These are phyloP conservation scores for Aschersonia sp. DNA, from an alignment of 2,329 filamentous ascomycete genomes.

Conservation along the genomic window DNA sequence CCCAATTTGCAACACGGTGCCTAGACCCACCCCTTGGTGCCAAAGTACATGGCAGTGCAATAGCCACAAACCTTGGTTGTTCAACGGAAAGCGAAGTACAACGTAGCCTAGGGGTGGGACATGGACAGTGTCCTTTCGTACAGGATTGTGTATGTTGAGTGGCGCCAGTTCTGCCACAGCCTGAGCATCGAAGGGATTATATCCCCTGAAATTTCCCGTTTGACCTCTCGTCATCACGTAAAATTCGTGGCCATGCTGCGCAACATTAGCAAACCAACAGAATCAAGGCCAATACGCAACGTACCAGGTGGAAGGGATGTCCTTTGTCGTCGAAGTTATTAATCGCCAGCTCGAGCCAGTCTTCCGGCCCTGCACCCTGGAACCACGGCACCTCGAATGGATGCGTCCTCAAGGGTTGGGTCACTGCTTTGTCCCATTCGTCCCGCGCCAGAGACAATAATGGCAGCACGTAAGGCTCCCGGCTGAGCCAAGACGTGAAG, in stretches of 20 bases:
- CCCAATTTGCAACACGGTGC: constrained; percentile 5
- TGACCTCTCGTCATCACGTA: constrained; percentile 5
- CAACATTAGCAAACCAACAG: background rate
- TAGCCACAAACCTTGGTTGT: constrained; percentile 22
- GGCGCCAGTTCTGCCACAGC: background rate
- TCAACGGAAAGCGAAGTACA: constrained; percentile 17
- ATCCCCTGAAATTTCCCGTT: constrained; percentile 3
- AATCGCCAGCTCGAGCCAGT: constrained; percentile 31
- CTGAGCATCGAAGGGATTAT: constrained; percentile 6
- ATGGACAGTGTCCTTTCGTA: constrained; percentile 15
- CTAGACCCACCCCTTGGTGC: constrained; percentile 20
- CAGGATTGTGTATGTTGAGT: constrained; percentile 10
- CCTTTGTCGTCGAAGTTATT: constrained; percentile 35
- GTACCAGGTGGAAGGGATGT: constrained; percentile 33
- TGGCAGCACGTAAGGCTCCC: constrained; percentile 3
- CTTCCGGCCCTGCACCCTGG: constrained; percentile 6
- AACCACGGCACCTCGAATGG: constrained; percentile 7
- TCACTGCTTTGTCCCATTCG: constrained; percentile 5
- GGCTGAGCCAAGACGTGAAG: constrained; percentile 3
- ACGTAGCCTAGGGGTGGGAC: constrained; percentile 20
- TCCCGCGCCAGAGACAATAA: constrained; percentile 6
- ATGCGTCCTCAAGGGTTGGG: constrained; percentile 6
- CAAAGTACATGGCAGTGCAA: constrained; percentile 23
- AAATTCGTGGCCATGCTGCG: constrained; percentile 9
- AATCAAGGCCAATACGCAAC: background rate